These are phyloP conservation scores for Fomitopsis pinicola DNA, from an alignment of 1,284 basidiomycete species.

Conservation along the genomic window DNA sequence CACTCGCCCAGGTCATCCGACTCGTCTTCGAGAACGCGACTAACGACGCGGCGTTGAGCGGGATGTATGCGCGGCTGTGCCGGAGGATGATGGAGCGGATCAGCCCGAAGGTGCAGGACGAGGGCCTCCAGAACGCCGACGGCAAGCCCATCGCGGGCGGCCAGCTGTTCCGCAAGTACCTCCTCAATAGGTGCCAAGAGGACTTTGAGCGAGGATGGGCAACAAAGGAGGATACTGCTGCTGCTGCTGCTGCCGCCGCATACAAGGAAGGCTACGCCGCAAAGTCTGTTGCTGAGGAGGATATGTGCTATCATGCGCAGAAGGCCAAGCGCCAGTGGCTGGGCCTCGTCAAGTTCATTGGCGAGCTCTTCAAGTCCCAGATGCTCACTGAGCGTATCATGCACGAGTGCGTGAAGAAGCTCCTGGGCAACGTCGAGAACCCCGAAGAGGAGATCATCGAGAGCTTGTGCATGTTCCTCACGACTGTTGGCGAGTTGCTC, in stretches of 20 bases:
- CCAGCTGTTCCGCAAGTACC: conserved; percentile 77
- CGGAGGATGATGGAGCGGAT: conserved; percentile 76
- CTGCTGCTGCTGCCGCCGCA: conserved; percentile 21
- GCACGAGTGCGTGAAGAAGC: conserved; percentile 94
- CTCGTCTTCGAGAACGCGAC: conserved; percentile 93
- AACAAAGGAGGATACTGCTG: conserved; percentile 39
- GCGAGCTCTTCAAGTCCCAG: conserved; percentile 95
- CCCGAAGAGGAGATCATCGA: conserved; percentile 98
- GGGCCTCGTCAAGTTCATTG: conserved; percentile 96
- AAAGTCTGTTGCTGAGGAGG: conserved; percentile 58
- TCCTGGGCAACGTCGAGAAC: conserved; percentile 87
- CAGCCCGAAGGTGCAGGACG: conserved; percentile 83
- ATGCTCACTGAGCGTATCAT: conserved; percentile 53
- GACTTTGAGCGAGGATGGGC: conserved; percentile 90
- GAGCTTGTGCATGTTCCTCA: conserved; percentile 87
- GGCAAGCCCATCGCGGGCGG: conserved; percentile 88
- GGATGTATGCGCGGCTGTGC: conserved; percentile 96
- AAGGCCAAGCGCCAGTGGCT: conserved; percentile 97
- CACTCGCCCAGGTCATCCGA: conserved; percentile 92
- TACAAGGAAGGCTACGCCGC: conserved; percentile 51
- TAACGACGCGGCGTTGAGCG: conserved; percentile 84
- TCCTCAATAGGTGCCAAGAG: conserved; percentile 66
- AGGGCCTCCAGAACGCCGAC: conserved; percentile 73
- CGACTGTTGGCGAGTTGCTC: conserved; percentile 82
- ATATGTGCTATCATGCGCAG: conserved; percentile 90